Conservation (phyloP, 2,329 filamentous ascomycete genomes). For the Botryosphaeria agaves region DNA sequence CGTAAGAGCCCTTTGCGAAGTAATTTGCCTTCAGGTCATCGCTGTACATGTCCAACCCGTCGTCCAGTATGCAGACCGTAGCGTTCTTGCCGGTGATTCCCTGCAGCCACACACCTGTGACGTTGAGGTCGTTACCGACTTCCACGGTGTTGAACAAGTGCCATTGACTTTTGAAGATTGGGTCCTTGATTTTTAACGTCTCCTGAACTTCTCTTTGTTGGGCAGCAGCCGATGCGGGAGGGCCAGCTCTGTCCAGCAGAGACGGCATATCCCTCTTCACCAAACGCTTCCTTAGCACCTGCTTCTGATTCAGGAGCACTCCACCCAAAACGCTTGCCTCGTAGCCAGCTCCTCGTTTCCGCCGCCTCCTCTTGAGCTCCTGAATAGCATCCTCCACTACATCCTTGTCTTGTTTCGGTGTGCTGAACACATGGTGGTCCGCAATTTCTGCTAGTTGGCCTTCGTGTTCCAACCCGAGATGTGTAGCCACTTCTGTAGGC, state of each 20-base stretch:
- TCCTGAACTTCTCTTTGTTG: constrained; percentile 43
- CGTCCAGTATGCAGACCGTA: constrained; percentile 88
- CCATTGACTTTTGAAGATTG: constrained; percentile 91
- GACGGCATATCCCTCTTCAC: constrained; percentile 36
- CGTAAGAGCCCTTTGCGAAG: constrained; percentile 80
- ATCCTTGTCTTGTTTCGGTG: constrained; percentile 39
- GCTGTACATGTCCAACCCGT: constrained; percentile 92
- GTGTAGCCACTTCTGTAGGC: constrained; percentile 51
- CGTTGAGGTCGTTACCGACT: constrained; percentile 81
- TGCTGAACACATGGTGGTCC: constrained; percentile 72
- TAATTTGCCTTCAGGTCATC: constrained; percentile 86
- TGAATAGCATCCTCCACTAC: constrained; percentile 32
- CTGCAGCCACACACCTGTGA: constrained; percentile 82
- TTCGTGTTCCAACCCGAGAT: constrained; percentile 63
- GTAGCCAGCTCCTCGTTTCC: constrained; percentile 37
- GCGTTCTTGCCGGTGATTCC: constrained; percentile 80
- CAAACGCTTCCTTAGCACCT: constrained; percentile 42
- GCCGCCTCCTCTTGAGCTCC: constrained; percentile 37
- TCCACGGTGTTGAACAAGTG: constrained; percentile 76
- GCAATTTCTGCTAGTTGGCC: constrained; percentile 62
- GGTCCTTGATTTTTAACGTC: constrained; percentile 62
- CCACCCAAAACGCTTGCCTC: constrained; percentile 44
- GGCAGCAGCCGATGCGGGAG: constrained; percentile 28
- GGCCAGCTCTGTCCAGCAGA: constrained; percentile 1
- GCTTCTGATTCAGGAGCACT: constrained; percentile 67